Conservation (phyloP, 352 stramenopile species). For the Pythium coloratum region DNA sequence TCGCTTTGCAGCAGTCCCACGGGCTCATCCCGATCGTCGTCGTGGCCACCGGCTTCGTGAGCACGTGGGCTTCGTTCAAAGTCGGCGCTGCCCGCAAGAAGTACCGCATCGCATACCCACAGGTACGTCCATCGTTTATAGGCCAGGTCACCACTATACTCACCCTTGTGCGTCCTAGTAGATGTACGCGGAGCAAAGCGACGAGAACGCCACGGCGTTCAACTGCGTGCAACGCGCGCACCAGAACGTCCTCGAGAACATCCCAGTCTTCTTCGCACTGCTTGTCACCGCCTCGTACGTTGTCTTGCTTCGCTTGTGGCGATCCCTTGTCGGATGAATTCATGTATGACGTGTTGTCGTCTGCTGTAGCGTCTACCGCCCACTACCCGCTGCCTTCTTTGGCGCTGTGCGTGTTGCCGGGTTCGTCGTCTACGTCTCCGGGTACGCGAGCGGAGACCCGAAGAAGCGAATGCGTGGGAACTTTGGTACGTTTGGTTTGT, state of each 20-base stretch:
- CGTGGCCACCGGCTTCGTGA: conserved; percentile 55
- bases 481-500: conserved; percentile 37
- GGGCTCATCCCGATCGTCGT: conserved; percentile 61
- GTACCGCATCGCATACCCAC: conserved; percentile 57
- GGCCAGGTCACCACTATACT: too few relatives aligned
- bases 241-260: conserved; percentile 92
- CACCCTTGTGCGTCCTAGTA: conserved; percentile 17
- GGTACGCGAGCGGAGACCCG: conserved; percentile 61
- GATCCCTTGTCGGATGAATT: too few relatives aligned
- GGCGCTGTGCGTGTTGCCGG: conserved; percentile 48
- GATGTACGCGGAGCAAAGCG: conserved; percentile 88
- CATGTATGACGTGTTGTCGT: not conserved
- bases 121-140: conserved; percentile 9
- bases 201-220: conserved; percentile 89
- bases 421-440: conserved; percentile 71
- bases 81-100: conserved; percentile 64
- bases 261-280: conserved; percentile 61
- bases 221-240: conserved; percentile 92
- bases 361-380: conserved; percentile 50
- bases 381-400: conserved; percentile 52
- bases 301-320: too few relatives aligned
- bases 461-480: conserved; percentile 52
- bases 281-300: conserved; percentile 61
- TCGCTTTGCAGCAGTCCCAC: conserved; percentile 64
- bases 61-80: conserved; percentile 55